Percentiles rank a stretch among this genome's conserved stretches.
These are phyloP conservation scores for Trypanosoma lewisi DNA, from an alignment of 208 protist genomes.

Conservation along the genomic window DNA sequence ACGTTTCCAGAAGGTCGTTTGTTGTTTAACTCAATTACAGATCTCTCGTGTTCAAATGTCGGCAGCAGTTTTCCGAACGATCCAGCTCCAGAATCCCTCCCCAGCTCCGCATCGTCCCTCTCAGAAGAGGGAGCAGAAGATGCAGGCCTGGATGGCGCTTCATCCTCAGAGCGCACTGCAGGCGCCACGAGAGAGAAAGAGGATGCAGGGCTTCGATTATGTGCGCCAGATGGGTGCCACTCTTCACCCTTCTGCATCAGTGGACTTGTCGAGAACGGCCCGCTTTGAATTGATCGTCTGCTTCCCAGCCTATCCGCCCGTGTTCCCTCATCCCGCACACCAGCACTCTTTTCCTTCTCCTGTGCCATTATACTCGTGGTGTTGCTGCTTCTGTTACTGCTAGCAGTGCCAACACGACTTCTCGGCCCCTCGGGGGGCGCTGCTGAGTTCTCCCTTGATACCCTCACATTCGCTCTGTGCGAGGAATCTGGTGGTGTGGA, in stretches of 20 bases:
- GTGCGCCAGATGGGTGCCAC: neutral
- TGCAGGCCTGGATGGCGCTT: neutral
- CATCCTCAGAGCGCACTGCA: neutral
- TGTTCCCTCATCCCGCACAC: neutral
- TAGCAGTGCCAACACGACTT: neutral
- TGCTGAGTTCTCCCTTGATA: neutral
- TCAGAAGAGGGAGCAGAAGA: neutral
- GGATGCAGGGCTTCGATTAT: neutral
- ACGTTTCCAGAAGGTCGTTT: neutral
- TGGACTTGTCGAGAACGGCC: neutral
- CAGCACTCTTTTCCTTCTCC: neutral
- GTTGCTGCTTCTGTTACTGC: neutral
- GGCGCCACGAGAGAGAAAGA: neutral
- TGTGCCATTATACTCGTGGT: neutral
- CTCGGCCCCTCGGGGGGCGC: neutral
- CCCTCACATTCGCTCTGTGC: neutral
- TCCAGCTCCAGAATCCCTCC: neutral
- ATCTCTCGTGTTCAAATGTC: neutral
- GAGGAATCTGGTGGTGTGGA: neutral
- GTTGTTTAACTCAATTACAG: neutral
- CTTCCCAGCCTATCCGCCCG: neutral
- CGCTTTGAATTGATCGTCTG: neutral
- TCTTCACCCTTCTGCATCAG: neutral
- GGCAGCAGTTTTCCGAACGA: neutral
- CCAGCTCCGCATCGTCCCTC: neutral